These are phyloP conservation scores for Ruellia speciosa DNA, from an alignment of 305 asterid genomes.

Conservation along the genomic window DNA sequence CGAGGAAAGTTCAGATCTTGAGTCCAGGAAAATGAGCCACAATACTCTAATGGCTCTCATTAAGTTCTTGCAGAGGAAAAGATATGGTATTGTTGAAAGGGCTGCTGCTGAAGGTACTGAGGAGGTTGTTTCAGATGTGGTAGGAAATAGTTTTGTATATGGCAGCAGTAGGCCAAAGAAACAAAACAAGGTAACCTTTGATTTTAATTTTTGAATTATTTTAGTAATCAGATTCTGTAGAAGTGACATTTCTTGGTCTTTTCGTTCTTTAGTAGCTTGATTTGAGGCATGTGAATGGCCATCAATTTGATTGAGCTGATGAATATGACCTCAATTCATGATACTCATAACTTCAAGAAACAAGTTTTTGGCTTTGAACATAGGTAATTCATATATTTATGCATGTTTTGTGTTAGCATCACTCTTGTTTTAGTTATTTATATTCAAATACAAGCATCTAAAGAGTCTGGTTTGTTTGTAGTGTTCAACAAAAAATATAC, in stretches of 20 bases:
- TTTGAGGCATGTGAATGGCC: constrained; percentile 7
- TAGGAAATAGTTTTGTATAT: constrained; percentile 65
- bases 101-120: constrained; percentile 99
- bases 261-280: constrained; percentile 11
- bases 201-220: background rate
- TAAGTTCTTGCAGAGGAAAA: constrained; percentile 83
- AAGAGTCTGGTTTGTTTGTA: too few species aligned
- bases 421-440: background rate
- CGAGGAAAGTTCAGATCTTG: constrained; percentile 67
- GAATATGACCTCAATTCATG: constrained; percentile 6
- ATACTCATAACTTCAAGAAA: background rate
- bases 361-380: constrained; percentile 2
- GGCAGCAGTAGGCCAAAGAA: constrained; percentile 57
- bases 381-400: constrained; percentile 1
- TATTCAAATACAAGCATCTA: background rate
- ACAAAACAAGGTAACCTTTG: constrained; percentile 48
- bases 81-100: constrained; percentile 68
- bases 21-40: constrained; percentile 88
- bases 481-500: too few species aligned
- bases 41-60: constrained; percentile 94
- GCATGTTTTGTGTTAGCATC: background rate
- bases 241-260: constrained; percentile 1
- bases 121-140: constrained; percentile 95
- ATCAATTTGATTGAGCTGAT: constrained; percentile 5
- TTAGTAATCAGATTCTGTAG: background rate